Base-by-base conservation (phyloP, 768 basidiomycete species). In the Cyclocybe cylindracea region DNA sequence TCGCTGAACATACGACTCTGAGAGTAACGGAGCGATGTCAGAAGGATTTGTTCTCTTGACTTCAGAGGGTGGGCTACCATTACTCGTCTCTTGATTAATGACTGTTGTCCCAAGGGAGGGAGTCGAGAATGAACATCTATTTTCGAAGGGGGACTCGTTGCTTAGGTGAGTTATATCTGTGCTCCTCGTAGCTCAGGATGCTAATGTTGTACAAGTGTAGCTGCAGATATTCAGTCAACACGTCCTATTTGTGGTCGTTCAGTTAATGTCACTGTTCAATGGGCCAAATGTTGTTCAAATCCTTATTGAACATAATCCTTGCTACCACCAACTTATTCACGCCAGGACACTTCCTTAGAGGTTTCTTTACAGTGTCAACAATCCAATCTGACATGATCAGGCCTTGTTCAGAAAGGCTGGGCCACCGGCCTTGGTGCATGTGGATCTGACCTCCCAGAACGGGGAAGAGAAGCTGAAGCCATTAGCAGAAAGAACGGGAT, bases 21-120 rank as follows among this genome's bases (percentile, higher is more conserved):
- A 59, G 61, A 61, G 61, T 65, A 65, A 65, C 64, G 61, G 64
- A 65, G 64, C 64, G 64, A 65, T 65, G 64, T 44, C 51, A 65
- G 64, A 65, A 24, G 10, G 29, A 43, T 14, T 18, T 18, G 2
- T 24, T n/a, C 5, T 16, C 19, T 11, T 29, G 41, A 43, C 18
- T 43, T 43, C n/a, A 24, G 24, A 24, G 1, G 24, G 24, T 24
- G 24, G 24, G 24, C 24, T 24, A 24, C 24, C 24, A 24, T 24
- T 24, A 3, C 5, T 24, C 24, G 5, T 24, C 24, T 24, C 24
- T 24, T 24, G 24, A 16, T 16, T 16, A 16, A 16, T 16, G 16
- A 24, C 24, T 24, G 24, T 24, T 24, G 24, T 24, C 24, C 5
- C 24, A 24, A 24, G 24, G 24, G 24, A 24, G 5, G 24, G 24